Conservation (phyloP, 306 rosid species). For the Cucurbita ficifolia region DNA sequence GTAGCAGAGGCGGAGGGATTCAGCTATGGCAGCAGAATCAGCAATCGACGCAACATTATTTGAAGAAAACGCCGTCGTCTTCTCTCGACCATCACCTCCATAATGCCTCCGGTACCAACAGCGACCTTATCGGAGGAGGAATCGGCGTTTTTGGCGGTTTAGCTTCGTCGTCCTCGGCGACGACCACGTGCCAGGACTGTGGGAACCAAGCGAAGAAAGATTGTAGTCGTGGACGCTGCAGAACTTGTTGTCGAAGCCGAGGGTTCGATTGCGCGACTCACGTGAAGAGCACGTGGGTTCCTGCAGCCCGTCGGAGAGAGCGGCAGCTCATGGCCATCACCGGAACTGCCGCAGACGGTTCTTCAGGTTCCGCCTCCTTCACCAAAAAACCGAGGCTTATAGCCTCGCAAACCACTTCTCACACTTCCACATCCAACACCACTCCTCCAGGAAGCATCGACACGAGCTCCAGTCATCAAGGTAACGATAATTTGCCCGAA, state of each 20-base stretch:
- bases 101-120: not conserved
- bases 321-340: slow-evolving; percentile 34
- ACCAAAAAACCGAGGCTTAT: slow-evolving; percentile 73
- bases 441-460: slow-evolving; percentile 95
- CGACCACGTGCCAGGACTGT: slow-evolving; percentile 70
- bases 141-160: not conserved
- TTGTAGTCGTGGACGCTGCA: slow-evolving; percentile 61
- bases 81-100: slow-evolving; percentile 17
- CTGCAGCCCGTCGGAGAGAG: slow-evolving; percentile 78
- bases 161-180: slow-evolving; percentile 21
- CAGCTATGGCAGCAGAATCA: slow-evolving; percentile 74
- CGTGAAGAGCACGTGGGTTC: slow-evolving; percentile 95
- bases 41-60: slow-evolving; percentile 20
- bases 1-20: slow-evolving; percentile 34
- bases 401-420: slow-evolving; percentile 64
- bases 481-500: slow-evolving; percentile 1
- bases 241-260: slow-evolving; percentile 89
- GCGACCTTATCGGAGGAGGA: not conserved
- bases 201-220: slow-evolving; percentile 97
- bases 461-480: slow-evolving; percentile 88
- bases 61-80: slow-evolving; percentile 26
- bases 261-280: slow-evolving; percentile 84
- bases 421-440: slow-evolving; percentile 79
- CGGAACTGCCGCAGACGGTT: slow-evolving; percentile 17
- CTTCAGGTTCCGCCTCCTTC: slow-evolving; percentile 58